Evolutionary conservation across 768 basidiomycete genomes (phyloP).

Genomic region (Rhodotorula taiwanensis): DNA sequence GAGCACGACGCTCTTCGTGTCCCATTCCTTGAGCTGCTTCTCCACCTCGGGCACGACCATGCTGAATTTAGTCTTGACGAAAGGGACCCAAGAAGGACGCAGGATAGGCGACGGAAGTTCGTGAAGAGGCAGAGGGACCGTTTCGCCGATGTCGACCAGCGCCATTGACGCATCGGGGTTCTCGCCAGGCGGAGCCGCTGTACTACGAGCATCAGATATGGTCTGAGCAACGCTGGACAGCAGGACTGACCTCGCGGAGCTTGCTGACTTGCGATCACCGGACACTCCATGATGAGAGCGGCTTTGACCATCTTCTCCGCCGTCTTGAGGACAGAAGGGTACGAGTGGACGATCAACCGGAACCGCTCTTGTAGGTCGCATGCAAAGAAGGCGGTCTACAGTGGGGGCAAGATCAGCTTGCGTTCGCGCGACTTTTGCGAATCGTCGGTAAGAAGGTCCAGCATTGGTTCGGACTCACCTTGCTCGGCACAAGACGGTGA

Average conservation of each 20-base stretch:
- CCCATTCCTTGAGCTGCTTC: constrained; percentile 48
- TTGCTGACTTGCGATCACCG: constrained; percentile 77
- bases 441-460: too few species aligned
- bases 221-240: background rate
- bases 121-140: constrained; percentile 54
- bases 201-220: background rate
- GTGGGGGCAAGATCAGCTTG: background rate
- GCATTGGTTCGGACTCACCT: too few species aligned
- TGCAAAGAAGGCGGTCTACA: constrained; percentile 58
- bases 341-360: constrained; percentile 56
- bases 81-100: constrained; percentile 47
- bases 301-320: constrained; percentile 57
- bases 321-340: constrained; percentile 60
- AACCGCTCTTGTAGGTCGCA: constrained; percentile 58
- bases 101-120: constrained; percentile 45
- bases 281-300: constrained; percentile 57
- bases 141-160: constrained; percentile 59
- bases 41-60: constrained; percentile 70
- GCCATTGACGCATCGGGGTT: background rate
- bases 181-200: constrained; percentile 2
- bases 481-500: too few species aligned
- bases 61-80: constrained; percentile 75
- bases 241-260: constrained; percentile 61
- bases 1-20: constrained; percentile 60
- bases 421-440: too few species aligned